Conservation (phyloP, 805 yeast species). For the Wickerhamiella shivajii region DNA sequence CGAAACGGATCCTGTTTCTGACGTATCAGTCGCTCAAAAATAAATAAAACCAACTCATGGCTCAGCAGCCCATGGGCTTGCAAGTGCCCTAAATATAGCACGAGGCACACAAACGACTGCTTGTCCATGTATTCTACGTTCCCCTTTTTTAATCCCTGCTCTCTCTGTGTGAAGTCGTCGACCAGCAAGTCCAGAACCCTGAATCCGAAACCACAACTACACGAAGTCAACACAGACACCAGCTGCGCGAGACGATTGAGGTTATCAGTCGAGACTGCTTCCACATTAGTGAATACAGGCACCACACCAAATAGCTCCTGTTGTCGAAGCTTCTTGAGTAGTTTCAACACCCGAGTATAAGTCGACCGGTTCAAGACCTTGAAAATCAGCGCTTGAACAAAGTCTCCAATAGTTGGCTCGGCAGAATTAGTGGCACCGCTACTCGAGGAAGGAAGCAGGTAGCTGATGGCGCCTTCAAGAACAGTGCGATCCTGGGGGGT, state of each 20-base stretch:
- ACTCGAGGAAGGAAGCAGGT: too few relatives aligned
- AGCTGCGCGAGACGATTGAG: neutral
- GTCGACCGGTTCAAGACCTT: neutral
- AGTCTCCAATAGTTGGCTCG: too few relatives aligned
- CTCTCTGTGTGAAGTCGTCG: neutral
- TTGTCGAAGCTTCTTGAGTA: constrained; percentile 1
- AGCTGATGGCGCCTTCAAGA: constrained; percentile 3
- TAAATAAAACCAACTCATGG: neutral
- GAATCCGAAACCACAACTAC: constrained; percentile 1
- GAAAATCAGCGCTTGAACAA: constrained; percentile 1
- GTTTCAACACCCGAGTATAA: neutral
- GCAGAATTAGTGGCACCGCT: too few relatives aligned
- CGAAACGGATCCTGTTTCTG: neutral
- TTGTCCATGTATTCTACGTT: neutral
- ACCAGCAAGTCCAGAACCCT: constrained; percentile 1
- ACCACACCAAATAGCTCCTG: neutral
- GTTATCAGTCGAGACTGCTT: neutral
- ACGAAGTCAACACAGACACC: neutral
- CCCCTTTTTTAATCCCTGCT: neutral
- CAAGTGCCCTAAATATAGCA: neutral
- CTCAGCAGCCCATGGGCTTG: constrained; percentile 1
- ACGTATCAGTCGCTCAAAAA: neutral
- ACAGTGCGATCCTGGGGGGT: constrained; percentile 5
- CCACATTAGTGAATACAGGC: neutral
- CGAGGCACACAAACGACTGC: constrained; percentile 1